Percentiles rank a stretch among this genome's conserved stretches.
Conservation (phyloP, 2,329 filamentous ascomycete genomes). For the Cytospora paraplurivora region DNA sequence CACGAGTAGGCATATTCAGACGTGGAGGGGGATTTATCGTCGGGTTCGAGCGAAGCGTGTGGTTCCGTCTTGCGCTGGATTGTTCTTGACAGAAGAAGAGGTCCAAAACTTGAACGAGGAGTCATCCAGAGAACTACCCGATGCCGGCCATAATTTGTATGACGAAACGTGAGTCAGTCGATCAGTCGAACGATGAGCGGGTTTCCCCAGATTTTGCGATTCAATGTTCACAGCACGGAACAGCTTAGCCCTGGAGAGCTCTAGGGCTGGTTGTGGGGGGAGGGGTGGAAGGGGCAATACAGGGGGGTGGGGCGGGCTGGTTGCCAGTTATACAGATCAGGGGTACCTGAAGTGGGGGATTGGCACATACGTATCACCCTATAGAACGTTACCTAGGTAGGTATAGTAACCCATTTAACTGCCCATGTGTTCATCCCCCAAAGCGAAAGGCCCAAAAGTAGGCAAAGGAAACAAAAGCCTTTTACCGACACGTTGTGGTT, state of each 20-base stretch:
- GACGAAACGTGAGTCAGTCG: background rate
- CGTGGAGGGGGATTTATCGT: background rate
- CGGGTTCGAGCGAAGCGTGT: background rate
- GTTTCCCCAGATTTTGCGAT: conserved; percentile 1
- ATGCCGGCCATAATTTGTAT: background rate
- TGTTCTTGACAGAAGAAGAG: background rate
- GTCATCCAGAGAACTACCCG: background rate
- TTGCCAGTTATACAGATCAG: no score
- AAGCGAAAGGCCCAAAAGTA: background rate
- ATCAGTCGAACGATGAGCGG: background rate
- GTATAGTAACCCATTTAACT: background rate
- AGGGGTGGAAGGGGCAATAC: no score
- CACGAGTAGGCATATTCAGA: conserved; percentile 66
- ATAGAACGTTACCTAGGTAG: no score
- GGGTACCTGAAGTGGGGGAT: no score
- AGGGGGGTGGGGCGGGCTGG: no score
- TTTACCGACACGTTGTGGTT: background rate
- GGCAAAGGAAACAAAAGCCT: background rate
- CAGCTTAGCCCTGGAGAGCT: no score
- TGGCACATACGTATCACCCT: no score
- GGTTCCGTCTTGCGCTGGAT: background rate
- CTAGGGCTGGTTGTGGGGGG: no score
- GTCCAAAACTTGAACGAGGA: background rate
- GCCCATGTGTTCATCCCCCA: background rate
- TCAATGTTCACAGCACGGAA: background rate